Evolutionary conservation across 108 stramenopile genomes (phyloP), one percentile per base, ranked within the genome.

Genomic region (Poteriospumella lacustris): DNA sequence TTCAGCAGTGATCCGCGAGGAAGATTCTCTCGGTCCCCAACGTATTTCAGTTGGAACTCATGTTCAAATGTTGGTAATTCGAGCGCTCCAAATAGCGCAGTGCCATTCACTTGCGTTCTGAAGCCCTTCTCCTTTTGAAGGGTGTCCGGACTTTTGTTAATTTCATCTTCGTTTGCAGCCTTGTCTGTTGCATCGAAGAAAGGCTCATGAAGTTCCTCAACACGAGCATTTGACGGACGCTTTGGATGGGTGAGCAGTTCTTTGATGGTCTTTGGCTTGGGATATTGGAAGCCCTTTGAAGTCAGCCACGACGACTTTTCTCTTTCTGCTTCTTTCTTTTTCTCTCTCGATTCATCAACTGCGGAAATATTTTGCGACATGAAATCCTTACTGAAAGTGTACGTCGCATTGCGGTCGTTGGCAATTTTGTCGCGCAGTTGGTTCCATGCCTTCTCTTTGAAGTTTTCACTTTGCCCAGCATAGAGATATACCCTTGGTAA

Each of bases 171-270:
- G 38, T 24, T 34, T 12, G 36, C 28, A 42, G 36, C 9, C 31
- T 56, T 26, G 41, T 73, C 70, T 42, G 47, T 33, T 3, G 26
- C 70, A 19, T 73, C 47, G 38, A 9, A 26, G 42, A 81, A 87
- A 40, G 83, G 83, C 70, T 87, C 86, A 24, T 42, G 29, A 29
- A 87, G 81, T 36, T 76, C 77, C 28, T 85, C 86, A 31, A 85
- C 68, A 0, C 86, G 72, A 5, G 80, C 68, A 40, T 80, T 58
- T 31, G 75, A 78, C n/a, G 83, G 85, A 42, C 81, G 79, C 38
- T 81, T 28, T 5, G 82, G 82, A 47, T 85, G 86, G 1, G 43
- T 43, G 43, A 70, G 52, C 40, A 81, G 80, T 31, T 85, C 85
- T 1, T 43, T 31, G 15, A 79, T 58, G 33, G 43, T 68, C 9